Conservation (phyloP, 169 alveolate species). For the Toxoplasma gondii region DNA sequence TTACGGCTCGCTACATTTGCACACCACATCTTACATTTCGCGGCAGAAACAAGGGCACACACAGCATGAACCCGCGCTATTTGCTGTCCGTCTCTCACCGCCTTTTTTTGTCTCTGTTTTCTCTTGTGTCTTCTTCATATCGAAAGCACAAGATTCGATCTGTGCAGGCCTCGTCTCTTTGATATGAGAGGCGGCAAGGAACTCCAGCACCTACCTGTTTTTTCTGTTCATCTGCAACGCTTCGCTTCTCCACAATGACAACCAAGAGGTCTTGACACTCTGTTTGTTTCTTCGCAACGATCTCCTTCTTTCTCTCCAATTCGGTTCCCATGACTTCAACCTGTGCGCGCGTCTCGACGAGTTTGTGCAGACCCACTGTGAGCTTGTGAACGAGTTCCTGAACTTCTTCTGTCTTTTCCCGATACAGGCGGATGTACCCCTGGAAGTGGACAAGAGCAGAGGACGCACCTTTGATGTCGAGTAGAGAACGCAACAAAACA, state of each 20-base stretch:
- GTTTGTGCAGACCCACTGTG: constrained; percentile 91
- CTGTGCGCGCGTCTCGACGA: constrained; percentile 90
- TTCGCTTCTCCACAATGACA: constrained; percentile 84
- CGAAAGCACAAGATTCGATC: too few relatives aligned
- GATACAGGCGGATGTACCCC: constrained; percentile 86
- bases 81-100: too few relatives aligned
- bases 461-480: background rate
- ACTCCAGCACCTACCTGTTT: constrained; percentile 64
- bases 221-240: constrained; percentile 89
- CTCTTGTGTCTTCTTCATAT: too few relatives aligned
- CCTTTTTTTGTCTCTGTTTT: too few relatives aligned
- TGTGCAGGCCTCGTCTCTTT: too few relatives aligned
- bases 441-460: constrained; percentile 52
- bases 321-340: constrained; percentile 89
- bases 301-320: constrained; percentile 88
- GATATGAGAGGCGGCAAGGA: too few relatives aligned
- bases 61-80: too few relatives aligned
- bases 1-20: too few relatives aligned
- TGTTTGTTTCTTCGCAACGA: constrained; percentile 88
- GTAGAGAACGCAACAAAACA: background rate
- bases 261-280: constrained; percentile 91
- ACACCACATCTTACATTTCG: too few relatives aligned
- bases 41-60: too few relatives aligned
- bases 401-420: constrained; percentile 86
- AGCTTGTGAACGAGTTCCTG: constrained; percentile 88